Evolutionary conservation across 352 stramenopile genomes (phyloP).

Genomic region (Halophytophthora polymorphica): DNA sequence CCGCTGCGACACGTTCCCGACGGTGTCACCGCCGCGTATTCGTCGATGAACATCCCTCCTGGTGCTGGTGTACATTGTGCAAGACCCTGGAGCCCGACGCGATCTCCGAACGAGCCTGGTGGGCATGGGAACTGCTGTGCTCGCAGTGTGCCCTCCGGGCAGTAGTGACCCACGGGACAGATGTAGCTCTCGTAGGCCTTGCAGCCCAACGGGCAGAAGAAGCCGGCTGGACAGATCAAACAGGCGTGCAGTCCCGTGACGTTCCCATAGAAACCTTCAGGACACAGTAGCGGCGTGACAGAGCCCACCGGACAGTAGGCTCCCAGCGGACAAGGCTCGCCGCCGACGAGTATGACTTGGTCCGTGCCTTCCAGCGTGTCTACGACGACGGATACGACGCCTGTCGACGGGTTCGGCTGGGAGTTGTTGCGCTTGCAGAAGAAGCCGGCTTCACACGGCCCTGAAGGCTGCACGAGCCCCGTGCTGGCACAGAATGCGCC

Average conservation of each 20-base stretch:
- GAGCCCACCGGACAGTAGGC: slow-evolving; percentile 51
- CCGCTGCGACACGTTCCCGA: slow-evolving; percentile 67
- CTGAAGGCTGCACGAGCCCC: slow-evolving; percentile 35
- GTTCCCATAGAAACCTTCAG: slow-evolving; percentile 43
- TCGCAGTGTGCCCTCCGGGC: slow-evolving; percentile 54
- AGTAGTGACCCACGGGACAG: slow-evolving; percentile 85
- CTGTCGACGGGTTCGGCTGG: slow-evolving; percentile 29
- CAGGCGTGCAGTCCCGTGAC: slow-evolving; percentile 24
- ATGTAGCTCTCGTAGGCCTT: slow-evolving; percentile 35
- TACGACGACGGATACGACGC: slow-evolving; percentile 15
- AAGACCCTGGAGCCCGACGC: slow-evolving; percentile 33
- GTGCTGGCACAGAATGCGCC: slow-evolving; percentile 39
- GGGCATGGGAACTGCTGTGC: slow-evolving; percentile 66
- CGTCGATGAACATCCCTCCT: slow-evolving; percentile 62
- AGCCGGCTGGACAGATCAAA: slow-evolving; percentile 33
- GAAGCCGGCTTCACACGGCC: slow-evolving; percentile 33
- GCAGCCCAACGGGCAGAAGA: slow-evolving; percentile 48
- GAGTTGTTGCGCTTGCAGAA: slow-evolving; percentile 60
- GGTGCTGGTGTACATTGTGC: slow-evolving; percentile 65
- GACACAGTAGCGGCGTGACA: slow-evolving; percentile 24
- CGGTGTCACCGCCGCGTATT: slow-evolving; percentile 40
- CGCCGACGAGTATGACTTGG: slow-evolving; percentile 17
- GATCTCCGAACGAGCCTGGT: slow-evolving; percentile 72
- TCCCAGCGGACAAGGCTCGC: slow-evolving; percentile 42
- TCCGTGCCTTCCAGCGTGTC: slow-evolving; percentile 6